Base-by-base conservation (phyloP, 108 stramenopile species). In the Cyclotella cryptica region DNA sequence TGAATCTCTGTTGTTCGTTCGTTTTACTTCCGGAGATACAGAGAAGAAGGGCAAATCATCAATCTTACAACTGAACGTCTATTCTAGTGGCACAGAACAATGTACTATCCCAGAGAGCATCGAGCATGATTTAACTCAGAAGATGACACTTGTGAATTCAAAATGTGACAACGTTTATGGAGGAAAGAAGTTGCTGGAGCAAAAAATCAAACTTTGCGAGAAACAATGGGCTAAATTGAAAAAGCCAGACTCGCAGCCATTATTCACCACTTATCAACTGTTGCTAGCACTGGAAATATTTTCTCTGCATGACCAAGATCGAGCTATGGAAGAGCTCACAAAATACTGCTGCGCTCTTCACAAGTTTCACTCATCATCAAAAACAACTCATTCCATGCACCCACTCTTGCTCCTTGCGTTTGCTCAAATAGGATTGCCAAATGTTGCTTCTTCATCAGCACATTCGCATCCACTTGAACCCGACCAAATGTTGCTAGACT, bases 171-270 rank as follows among this genome's bases (percentile, higher is more conserved):
- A 75, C 57, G 59, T 61, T 8, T 75, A 41, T n/a, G 74, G 43
- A 66, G 74, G 74, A 44, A 66, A 75, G 55, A 75, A 75, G 29
- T 22, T 63, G 18, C 62, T 75, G 0, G 74, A 75, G 45, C 57
- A 44, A 42, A 59, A 59, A 61, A 72, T 72, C 5, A 72, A 46
- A n/a, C 49, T 7, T 8, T 18, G 43, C 15, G 21, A 72, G 43
- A 59, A 72, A 28, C 6, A 40, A 60, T 72, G 47, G 59, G 41
- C 43, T 13, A 66, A 28, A 74, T 30, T 29, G 44, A 41, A 63
- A 19, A 26, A 29, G 3, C 21, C 42, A 64, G 53, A 47, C 39
- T 47, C 59, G 12, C 43, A 72, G 18, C 29, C 39, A 22, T 28
- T 18, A 14, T 9, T 61, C 18, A 75, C 53, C 4, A 27, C 49